Percentiles rank a stretch among this genome's conserved stretches.
Evolutionary conservation across 306 rosid species (phyloP).

Genomic region (Dicorynia guianensis): DNA sequence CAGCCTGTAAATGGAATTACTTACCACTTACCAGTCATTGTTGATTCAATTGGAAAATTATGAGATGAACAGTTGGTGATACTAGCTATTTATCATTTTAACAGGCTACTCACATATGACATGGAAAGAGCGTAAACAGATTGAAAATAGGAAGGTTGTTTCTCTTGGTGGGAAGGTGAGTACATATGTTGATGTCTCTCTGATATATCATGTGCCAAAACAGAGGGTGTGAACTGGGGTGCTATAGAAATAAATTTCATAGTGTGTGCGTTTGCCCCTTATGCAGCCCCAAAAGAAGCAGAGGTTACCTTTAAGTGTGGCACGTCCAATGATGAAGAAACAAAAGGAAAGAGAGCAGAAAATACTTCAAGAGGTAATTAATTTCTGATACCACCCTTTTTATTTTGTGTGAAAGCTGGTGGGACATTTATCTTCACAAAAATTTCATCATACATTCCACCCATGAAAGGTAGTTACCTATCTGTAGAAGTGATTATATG

Average conservation of each 20-base stretch:
- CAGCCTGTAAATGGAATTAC: neutral
- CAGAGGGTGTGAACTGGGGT: constrained; percentile 4
- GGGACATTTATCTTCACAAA: neutral
- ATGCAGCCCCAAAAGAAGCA: constrained; percentile 69
- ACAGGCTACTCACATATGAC: constrained; percentile 76
- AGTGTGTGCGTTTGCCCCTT: constrained; percentile 14
- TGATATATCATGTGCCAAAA: constrained; percentile 4
- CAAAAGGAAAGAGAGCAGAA: constrained; percentile 77
- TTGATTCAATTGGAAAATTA: neutral
- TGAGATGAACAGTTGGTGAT: neutral
- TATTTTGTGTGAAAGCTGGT: neutral
- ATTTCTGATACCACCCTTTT: constrained; percentile 10
- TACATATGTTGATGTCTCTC: constrained; percentile 30
- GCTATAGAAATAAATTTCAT: constrained; percentile 8
- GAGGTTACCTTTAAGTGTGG: constrained; percentile 73
- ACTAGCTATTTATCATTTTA: constrained; percentile 28
- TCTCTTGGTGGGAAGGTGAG: constrained; percentile 90
- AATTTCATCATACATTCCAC: neutral
- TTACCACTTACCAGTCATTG: no score
- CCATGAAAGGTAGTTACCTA: constrained; percentile 35
- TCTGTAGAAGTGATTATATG: neutral
- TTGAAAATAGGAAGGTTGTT: constrained; percentile 70
- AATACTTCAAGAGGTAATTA: constrained; percentile 68
- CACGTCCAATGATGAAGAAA: constrained; percentile 77
- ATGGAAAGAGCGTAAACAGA: constrained; percentile 83